These are phyloP conservation scores for Stephania japonica DNA, from an alignment of 164 flowering plant genomes.

Conservation along the genomic window DNA sequence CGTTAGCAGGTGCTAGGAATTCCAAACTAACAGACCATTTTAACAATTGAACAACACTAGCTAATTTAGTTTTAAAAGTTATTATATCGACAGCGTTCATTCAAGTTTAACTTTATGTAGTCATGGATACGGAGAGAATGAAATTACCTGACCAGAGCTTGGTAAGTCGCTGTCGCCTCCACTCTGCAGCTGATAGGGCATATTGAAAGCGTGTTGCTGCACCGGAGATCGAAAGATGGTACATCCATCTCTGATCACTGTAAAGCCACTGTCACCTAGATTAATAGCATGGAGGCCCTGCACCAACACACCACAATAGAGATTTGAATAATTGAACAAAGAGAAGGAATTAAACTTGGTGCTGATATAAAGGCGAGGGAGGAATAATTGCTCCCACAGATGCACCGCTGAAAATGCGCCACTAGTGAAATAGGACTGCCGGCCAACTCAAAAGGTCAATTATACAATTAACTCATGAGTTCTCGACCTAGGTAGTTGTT, in stretches of 20 bases:
- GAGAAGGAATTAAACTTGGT: neutral
- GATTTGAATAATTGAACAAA: neutral
- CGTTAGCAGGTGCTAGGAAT: neutral
- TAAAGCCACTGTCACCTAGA: conserved; percentile 89
- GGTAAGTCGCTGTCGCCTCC: conserved; percentile 62
- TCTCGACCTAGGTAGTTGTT: neutral
- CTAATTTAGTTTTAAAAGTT: neutral
- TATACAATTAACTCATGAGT: neutral
- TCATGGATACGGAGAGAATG: neutral
- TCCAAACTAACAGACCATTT: neutral
- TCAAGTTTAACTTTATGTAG: neutral
- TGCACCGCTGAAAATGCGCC: neutral
- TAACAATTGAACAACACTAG: neutral
- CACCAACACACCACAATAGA: conserved; percentile 10
- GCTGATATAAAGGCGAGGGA: neutral
- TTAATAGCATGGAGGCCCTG: conserved; percentile 77
- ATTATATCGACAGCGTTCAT: neutral
- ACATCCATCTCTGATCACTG: conserved; percentile 79
- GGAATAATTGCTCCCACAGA: neutral
- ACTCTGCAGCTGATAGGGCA: conserved; percentile 73
- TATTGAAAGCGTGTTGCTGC: conserved; percentile 85
- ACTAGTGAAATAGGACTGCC: neutral
- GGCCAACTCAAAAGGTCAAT: neutral
- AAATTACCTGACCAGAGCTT: conserved; percentile 73
- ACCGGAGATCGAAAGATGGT: conserved; percentile 69